A percentile compares a stretch with the other conserved stretches of the same genome.
These are phyloP conservation scores for Annulohypoxylon moriforme DNA, from an alignment of 495 filamentous ascomycete species.

Conservation along the genomic window DNA sequence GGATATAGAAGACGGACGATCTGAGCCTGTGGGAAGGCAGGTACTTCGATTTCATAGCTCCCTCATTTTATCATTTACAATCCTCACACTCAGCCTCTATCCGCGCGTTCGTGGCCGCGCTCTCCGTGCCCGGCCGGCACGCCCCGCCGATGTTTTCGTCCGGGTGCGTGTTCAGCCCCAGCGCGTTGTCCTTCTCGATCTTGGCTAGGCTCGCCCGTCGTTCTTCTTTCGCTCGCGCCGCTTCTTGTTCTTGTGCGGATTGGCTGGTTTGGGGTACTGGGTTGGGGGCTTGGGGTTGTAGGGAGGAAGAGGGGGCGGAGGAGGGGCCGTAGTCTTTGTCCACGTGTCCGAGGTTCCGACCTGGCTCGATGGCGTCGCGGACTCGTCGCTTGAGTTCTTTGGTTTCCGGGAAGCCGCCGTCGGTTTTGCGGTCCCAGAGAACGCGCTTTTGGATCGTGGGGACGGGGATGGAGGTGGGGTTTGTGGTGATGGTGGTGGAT, in stretches of 20 bases:
- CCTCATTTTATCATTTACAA: conserved; percentile 34
- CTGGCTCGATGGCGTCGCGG: conserved; percentile 83
- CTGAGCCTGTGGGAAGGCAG: not conserved
- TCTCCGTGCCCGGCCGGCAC: conserved; percentile 27
- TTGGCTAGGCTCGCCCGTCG: conserved; percentile 1
- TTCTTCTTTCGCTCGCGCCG: not conserved
- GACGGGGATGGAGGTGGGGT: not conserved
- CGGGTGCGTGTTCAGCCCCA: conserved; percentile 29
- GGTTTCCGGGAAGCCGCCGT: conserved; percentile 93
- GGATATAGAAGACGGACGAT: too few species aligned
- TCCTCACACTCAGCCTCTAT: conserved; percentile 41
- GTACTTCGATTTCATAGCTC: too few species aligned
- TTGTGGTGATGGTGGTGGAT: too few species aligned
- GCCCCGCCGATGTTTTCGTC: conserved; percentile 25
- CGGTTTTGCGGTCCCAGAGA: conserved; percentile 89
- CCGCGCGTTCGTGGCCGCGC: conserved; percentile 18
- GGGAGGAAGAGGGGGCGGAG: not conserved
- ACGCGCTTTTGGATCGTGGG: conserved; percentile 47
- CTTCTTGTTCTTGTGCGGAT: not conserved
- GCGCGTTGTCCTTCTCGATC: conserved; percentile 15
- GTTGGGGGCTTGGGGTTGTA: not conserved
- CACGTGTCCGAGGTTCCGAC: conserved; percentile 82
- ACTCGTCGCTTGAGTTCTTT: conserved; percentile 92
- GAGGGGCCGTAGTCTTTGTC: conserved; percentile 60
- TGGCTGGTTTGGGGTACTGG: not conserved